Percentiles rank a stretch among this genome's conserved stretches.
Conservation (phyloP, 305 asterid genomes). For the Fraxinus sp. region DNA sequence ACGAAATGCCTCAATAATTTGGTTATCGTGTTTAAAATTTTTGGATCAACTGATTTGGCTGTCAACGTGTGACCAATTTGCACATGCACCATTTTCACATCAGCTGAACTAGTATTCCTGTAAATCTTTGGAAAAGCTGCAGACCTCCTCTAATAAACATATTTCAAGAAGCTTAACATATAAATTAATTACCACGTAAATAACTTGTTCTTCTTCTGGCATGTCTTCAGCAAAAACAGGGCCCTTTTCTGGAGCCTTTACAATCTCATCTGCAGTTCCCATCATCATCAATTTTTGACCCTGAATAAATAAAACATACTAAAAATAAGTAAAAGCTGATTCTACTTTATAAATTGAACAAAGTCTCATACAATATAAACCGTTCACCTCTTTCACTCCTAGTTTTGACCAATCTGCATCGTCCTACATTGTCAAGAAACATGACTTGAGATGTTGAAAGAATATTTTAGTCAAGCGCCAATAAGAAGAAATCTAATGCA, state of each 20-base stretch:
- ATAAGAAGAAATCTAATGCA: not conserved
- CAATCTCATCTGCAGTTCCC: conserved; percentile 98
- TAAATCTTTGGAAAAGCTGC: not conserved
- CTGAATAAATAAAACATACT: conserved; percentile 36
- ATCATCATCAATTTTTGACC: conserved; percentile 99
- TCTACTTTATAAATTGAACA: conserved; percentile 9
- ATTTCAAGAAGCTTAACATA: conserved; percentile 9
- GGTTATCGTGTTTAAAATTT: not conserved
- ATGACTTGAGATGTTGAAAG: conserved; percentile 17
- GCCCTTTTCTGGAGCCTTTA: conserved; percentile 95
- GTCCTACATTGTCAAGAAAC: conserved; percentile 49
- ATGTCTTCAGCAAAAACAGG: conserved; percentile 90
- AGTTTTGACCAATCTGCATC: conserved; percentile 95
- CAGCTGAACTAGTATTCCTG: not conserved
- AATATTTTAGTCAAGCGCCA: conserved; percentile 1
- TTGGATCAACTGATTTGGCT: not conserved
- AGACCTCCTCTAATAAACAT: conserved; percentile 1
- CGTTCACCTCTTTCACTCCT: conserved; percentile 84
- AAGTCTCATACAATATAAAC: conserved; percentile 8
- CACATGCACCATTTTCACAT: not conserved
- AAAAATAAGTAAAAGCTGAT: conserved; percentile 11
- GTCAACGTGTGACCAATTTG: not conserved
- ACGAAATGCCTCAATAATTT: not conserved
- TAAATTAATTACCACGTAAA: conserved; percentile 58
- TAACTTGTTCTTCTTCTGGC: conserved; percentile 90